Evolutionary conservation across 108 stramenopile species (phyloP), one percentile per base, ranked within the genome.

Genomic region (Seminavis robusta): DNA sequence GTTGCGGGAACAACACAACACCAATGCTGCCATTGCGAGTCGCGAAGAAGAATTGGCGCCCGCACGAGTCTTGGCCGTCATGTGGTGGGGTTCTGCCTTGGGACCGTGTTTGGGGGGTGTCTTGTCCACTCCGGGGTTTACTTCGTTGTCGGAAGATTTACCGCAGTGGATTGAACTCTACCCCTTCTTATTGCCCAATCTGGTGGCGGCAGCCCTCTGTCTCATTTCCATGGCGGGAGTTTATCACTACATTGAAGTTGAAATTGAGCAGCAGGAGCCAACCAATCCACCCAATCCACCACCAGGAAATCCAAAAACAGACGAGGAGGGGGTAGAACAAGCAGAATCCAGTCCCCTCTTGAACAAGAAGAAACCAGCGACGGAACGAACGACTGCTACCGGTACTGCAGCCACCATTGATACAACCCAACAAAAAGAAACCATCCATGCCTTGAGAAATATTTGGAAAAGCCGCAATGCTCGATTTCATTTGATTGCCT

Each of bases 181-280:
- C 52, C 73, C 73, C 3, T 74, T 61, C 37, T 48, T 74, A 0
- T 31, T 74, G 10, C 62, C 73, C 0, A 74, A 74, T 31, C 31
- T 62, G 6, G 39, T 63, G 33, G 55, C 56, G 15, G 48, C 56
- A 26, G 10, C 69, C 11, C 48, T 74, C 6, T 66, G 73, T 29
- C 53, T 41, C 50, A 8, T 32, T 1, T 38, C 67, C 5, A 47
- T 62, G 27, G 16, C 47, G 15, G 49, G 30, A 2, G 65, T 74
- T 0, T 48, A 41, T 9, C 26, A 42, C 6, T 41, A 25, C 8
- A 52, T 68, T 27, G 51, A 42, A 8, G 62, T 57, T 13, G 48
- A 9, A 32, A 28, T 24, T 3, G 8, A 29, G 3, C 6, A 32
- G 13, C 9, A 32, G 5, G 21, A 32, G 5, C 28, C 28, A 5